phyloP scores from a whole-genome alignment of 2,329 filamentous ascomycete genomes.

The Aquanectria penicillioides region DNA sequence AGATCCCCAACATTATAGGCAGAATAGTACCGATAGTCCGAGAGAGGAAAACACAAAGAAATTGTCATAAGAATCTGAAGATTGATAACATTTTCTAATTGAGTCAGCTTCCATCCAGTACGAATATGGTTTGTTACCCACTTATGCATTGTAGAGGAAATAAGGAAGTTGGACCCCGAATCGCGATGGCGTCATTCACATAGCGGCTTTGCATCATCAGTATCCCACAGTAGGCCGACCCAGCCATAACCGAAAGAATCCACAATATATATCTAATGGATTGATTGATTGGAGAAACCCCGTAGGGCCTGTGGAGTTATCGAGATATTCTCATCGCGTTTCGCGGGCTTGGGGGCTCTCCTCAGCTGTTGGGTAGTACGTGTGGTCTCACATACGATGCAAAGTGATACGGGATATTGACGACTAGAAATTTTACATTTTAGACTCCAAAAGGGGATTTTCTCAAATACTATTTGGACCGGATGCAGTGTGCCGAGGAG shows the following conservation, averaged over 20 bases:
- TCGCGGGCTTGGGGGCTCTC: neutral
- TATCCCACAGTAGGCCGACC: slow-evolving; percentile 1
- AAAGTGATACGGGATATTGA: too few relatives aligned
- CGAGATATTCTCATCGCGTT: slow-evolving; percentile 12
- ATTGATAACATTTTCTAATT: too few relatives aligned
- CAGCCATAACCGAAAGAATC: neutral
- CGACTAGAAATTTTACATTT: too few relatives aligned
- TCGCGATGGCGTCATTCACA: slow-evolving; percentile 37
- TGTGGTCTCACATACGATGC: neutral
- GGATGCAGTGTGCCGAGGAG: too few relatives aligned
- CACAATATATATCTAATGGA: neutral
- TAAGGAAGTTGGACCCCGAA: slow-evolving; percentile 6
- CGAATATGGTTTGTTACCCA: neutral
- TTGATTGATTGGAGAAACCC: slow-evolving; percentile 11
- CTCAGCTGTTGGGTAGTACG: neutral
- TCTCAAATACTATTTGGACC: too few relatives aligned
- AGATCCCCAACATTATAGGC: too few relatives aligned
- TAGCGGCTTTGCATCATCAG: slow-evolving; percentile 37
- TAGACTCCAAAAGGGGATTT: too few relatives aligned
- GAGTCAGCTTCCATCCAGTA: too few relatives aligned
- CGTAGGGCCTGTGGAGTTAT: slow-evolving; percentile 15
- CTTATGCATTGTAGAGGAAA: neutral
- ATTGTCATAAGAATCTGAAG: neutral
- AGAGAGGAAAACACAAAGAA: too few relatives aligned
- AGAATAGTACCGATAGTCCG: too few relatives aligned